Evolutionary conservation across 345 rosid species (phyloP).

Genomic region (Moringa oleifera): DNA sequence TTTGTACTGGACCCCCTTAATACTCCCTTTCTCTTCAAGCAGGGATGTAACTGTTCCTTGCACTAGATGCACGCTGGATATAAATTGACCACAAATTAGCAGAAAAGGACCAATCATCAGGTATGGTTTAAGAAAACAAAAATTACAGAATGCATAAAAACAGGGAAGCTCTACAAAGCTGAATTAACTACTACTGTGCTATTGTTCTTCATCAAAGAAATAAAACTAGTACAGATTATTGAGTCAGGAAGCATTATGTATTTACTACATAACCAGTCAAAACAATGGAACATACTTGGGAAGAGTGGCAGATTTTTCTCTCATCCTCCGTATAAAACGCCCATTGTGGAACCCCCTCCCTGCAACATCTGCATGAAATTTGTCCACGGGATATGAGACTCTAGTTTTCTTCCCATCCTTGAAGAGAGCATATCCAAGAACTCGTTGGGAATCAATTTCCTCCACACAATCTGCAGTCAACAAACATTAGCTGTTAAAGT

Average conservation of each 20-base stretch:
- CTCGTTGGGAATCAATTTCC: constrained; percentile 48
- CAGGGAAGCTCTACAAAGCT: not conserved
- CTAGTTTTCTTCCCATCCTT: constrained; percentile 40
- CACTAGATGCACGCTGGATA: constrained; percentile 37
- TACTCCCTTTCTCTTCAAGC: constrained; percentile 42
- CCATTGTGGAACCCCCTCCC: constrained; percentile 57
- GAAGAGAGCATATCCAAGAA: constrained; percentile 42
- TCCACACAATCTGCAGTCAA: constrained; percentile 40
- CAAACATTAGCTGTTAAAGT: not conserved
- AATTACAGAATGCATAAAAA: not conserved
- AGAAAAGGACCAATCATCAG: too few species aligned
- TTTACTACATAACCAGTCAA: not conserved
- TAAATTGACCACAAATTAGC: not conserved
- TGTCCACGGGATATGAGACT: constrained; percentile 40
- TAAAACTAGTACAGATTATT: too few species aligned
- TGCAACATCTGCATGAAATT: constrained; percentile 35
- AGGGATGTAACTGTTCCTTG: constrained; percentile 51
- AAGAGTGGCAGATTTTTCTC: constrained; percentile 43
- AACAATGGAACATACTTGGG: constrained; percentile 29
- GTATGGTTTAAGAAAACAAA: too few species aligned
- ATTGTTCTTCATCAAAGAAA: too few species aligned
- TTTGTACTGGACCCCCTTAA: constrained; percentile 50
- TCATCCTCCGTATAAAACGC: constrained; percentile 47
- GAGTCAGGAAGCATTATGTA: not conserved
- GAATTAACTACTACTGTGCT: not conserved